Percentiles rank a stretch among this genome's conserved stretches.
Evolutionary conservation across 2,329 filamentous ascomycete genomes (phyloP).

Genomic region (Aspergillus sp.): DNA sequence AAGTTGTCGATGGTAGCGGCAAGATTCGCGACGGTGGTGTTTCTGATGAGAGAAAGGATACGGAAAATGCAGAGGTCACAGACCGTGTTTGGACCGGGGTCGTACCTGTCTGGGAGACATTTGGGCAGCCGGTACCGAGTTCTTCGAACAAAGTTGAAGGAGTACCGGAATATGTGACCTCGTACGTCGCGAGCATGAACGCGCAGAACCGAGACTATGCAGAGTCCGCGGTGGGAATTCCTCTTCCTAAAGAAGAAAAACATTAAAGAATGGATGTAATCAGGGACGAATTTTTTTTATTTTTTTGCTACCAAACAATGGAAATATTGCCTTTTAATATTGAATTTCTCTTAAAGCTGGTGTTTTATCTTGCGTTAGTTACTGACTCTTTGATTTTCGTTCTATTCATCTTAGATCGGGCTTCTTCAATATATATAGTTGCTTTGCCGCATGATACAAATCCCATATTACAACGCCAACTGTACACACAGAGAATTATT

Average conservation of each 20-base stretch:
- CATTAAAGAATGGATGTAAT: slow-evolving; percentile 17
- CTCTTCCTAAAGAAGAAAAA: slow-evolving; percentile 31
- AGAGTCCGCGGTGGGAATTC: slow-evolving; percentile 27
- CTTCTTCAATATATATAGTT: no score
- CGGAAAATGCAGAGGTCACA: slow-evolving; percentile 46
- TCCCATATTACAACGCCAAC: no score
- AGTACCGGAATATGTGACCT: slow-evolving; percentile 62
- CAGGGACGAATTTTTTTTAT: neutral
- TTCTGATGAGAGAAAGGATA: slow-evolving; percentile 60
- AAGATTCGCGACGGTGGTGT: slow-evolving; percentile 70
- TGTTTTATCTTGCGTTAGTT: no score
- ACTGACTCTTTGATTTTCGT: no score
- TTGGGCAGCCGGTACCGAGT: slow-evolving; percentile 64
- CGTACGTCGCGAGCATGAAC: slow-evolving; percentile 53
- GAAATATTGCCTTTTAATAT: no score
- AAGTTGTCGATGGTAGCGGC: slow-evolving; percentile 68
- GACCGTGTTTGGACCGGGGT: slow-evolving; percentile 60
- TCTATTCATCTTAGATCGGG: no score
- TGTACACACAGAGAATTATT: no score
- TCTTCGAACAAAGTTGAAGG: slow-evolving; percentile 58
- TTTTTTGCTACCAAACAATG: neutral
- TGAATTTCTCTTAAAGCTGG: no score
- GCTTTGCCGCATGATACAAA: no score
- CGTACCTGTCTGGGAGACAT: slow-evolving; percentile 62
- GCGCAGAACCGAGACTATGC: slow-evolving; percentile 45